phyloP scores from a whole-genome alignment of 2,329 filamentous ascomycete species.

The Aspergillus piperis region DNA sequence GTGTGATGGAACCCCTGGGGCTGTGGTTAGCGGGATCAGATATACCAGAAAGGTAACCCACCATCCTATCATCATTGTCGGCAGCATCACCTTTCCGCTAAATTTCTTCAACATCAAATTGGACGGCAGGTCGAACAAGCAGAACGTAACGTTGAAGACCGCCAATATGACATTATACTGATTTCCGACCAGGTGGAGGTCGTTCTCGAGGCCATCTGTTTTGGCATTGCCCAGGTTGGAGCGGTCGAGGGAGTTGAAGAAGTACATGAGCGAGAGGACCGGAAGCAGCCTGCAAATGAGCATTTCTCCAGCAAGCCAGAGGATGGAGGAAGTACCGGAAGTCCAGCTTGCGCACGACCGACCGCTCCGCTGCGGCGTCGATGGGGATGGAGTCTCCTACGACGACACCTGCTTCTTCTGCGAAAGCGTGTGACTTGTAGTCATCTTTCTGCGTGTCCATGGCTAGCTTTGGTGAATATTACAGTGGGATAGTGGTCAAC shows the following conservation, averaged over 20 bases:
- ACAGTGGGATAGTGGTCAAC: no score
- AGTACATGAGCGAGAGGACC: slow-evolving; percentile 47
- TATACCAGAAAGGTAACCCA: neutral
- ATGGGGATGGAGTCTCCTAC: neutral
- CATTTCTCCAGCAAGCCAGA: neutral
- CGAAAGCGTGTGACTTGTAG: slow-evolving; percentile 8
- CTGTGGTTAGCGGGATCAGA: neutral
- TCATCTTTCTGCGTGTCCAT: neutral
- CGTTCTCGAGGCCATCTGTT: slow-evolving; percentile 49
- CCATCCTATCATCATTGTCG: slow-evolving; percentile 13
- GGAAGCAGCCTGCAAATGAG: slow-evolving; percentile 5
- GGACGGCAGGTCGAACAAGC: slow-evolving; percentile 21
- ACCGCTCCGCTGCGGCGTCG: slow-evolving; percentile 10
- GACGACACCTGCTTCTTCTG: neutral
- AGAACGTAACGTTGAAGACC: slow-evolving; percentile 67
- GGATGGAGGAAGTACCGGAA: slow-evolving; percentile 4
- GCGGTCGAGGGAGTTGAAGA: slow-evolving; percentile 55
- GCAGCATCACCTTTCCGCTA: slow-evolving; percentile 14
- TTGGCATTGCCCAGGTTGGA: slow-evolving; percentile 56
- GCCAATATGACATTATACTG: slow-evolving; percentile 66
- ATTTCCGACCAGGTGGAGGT: slow-evolving; percentile 56
- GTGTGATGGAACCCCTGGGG: slow-evolving; percentile 1
- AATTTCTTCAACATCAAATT: slow-evolving; percentile 19
- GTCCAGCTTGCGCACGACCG: slow-evolving; percentile 15
- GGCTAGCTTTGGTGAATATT: no score